These are phyloP conservation scores for Nemania sp. DNA, from an alignment of 2,329 filamentous ascomycete genomes.

Conservation along the genomic window DNA sequence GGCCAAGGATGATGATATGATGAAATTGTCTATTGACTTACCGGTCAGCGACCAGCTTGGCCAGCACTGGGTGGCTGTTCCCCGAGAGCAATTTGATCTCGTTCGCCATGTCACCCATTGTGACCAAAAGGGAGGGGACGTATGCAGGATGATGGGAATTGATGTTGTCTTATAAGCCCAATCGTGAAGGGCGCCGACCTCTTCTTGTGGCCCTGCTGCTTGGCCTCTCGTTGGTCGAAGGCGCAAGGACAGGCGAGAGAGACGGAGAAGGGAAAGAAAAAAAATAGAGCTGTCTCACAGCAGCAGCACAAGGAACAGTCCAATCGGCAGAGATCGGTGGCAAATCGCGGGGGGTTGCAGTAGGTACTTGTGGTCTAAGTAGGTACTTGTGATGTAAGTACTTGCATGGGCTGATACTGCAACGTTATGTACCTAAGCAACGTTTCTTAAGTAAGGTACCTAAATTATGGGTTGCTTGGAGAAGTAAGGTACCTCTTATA, in stretches of 20 bases:
- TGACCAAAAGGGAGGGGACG: slow-evolving; percentile 17
- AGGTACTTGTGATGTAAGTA: not conserved
- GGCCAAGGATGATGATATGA: no score
- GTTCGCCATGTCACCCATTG: slow-evolving; percentile 39
- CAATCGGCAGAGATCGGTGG: slow-evolving; percentile 28
- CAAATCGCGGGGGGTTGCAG: slow-evolving; percentile 21
- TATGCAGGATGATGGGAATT: slow-evolving; percentile 4
- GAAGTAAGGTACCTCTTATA: no score
- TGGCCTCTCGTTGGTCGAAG: slow-evolving; percentile 2
- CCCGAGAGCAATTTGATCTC: slow-evolving; percentile 49
- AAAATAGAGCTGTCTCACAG: slow-evolving; percentile 20
- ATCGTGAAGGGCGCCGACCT: slow-evolving; percentile 5
- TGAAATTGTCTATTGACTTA: slow-evolving; percentile 29
- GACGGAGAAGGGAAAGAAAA: not conserved
- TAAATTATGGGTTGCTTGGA: no score
- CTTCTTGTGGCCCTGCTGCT: slow-evolving; percentile 8
- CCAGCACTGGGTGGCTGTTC: slow-evolving; percentile 46
- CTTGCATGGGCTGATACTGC: not conserved
- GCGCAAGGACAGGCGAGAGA: not conserved
- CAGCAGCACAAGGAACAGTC: slow-evolving; percentile 10
- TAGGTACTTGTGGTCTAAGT: not conserved
- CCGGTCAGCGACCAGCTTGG: slow-evolving; percentile 46
- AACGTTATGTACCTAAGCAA: no score
- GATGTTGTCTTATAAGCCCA: slow-evolving; percentile 16
- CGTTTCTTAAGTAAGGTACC: no score